A percentile compares a stretch with the other conserved stretches of the same genome.
phyloP scores from a whole-genome alignment of 2,329 filamentous ascomycete species.

The Aspergillus alliaceus region DNA sequence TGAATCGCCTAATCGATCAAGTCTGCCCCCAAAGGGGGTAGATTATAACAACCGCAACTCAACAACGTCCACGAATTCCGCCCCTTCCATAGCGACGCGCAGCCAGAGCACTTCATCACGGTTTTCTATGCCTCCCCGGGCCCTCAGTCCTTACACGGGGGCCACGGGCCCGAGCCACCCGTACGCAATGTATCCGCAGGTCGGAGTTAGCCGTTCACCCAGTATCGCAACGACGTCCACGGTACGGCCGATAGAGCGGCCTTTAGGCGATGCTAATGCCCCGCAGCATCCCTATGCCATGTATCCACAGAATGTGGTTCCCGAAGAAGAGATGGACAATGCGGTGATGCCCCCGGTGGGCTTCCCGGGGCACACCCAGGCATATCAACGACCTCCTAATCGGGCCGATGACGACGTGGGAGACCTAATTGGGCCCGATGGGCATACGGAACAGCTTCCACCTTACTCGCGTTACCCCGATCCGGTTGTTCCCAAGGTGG shows the following conservation, averaged over 20 bases:
- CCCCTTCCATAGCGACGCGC: conserved; percentile 36
- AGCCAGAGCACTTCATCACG: conserved; percentile 47
- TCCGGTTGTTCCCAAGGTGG: conserved; percentile 61
- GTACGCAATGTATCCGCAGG: conserved; percentile 81
- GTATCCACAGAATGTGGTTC: conserved; percentile 76
- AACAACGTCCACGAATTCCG: conserved; percentile 29
- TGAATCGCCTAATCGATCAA: conserved; percentile 32
- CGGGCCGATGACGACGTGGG: conserved; percentile 73
- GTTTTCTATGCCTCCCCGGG: conserved; percentile 45
- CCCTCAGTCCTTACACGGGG: conserved; percentile 67
- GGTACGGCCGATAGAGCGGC: conserved; percentile 56
- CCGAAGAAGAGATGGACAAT: conserved; percentile 54
- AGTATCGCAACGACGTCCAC: conserved; percentile 75
- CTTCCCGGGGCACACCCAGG: conserved; percentile 66
- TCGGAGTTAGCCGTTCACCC: conserved; percentile 55
- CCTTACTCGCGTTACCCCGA: conserved; percentile 91
- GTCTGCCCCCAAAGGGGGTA: conserved; percentile 36
- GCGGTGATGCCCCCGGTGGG: conserved; percentile 62
- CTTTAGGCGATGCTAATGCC: conserved; percentile 61
- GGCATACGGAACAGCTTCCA: conserved; percentile 86
- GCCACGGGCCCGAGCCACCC: conserved; percentile 76
- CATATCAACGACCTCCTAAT: conserved; percentile 71
- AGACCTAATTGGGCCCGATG: conserved; percentile 82
- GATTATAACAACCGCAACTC: conserved; percentile 33
- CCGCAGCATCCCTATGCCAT: conserved; percentile 84